Evolutionary conservation across 768 basidiomycete genomes (phyloP).

Genomic region (Leccinum incarnatum): DNA sequence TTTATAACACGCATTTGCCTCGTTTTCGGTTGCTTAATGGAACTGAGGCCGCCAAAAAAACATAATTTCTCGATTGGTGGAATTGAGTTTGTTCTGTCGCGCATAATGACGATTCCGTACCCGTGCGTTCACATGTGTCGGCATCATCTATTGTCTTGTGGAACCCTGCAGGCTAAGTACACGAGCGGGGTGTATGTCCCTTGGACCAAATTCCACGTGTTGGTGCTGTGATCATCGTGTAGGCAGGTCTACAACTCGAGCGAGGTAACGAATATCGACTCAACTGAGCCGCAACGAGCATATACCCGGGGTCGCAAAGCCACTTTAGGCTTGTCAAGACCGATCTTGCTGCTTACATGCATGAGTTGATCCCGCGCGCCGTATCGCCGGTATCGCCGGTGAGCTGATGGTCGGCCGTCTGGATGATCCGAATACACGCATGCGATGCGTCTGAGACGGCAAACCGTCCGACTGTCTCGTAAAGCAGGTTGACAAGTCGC

Average conservation of each 20-base stretch:
- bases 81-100: constrained; percentile 2
- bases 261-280: neutral
- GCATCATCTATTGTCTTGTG: neutral
- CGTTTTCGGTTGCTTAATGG: constrained; percentile 22
- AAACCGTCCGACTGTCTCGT: neutral
- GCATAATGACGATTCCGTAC: neutral
- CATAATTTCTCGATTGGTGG: neutral
- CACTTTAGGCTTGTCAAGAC: neutral
- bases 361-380: constrained; percentile 4
- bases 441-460: neutral
- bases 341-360: neutral
- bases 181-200: neutral
- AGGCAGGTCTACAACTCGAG: neutral
- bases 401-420: neutral
- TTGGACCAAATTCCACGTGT: neutral
- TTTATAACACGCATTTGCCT: constrained; percentile 21
- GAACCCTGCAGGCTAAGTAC: neutral
- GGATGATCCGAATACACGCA: neutral
- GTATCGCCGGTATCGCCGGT: neutral
- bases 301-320: neutral
- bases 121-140: neutral
- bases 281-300: neutral
- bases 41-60: constrained; percentile 13
- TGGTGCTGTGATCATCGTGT: neutral
- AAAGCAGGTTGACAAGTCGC: constrained; percentile 1